Base-by-base conservation (phyloP, 2,329 filamentous ascomycete genomes). In the Lecanicillium sp. region DNA sequence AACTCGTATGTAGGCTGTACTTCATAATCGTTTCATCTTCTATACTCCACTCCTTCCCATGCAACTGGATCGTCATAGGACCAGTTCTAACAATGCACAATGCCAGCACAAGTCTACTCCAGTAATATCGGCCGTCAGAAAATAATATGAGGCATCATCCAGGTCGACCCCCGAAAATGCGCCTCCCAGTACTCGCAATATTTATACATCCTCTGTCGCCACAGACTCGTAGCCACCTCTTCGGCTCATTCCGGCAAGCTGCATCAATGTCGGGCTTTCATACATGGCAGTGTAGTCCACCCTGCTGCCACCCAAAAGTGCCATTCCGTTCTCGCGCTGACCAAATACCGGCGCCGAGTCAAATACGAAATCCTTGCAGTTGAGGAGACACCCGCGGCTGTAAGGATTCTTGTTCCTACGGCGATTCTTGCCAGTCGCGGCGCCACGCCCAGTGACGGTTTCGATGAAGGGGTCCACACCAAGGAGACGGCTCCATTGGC, bases 361-460 rank as follows among this genome's bases (percentile, higher is more conserved):
- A 53, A 85, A 90, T 87, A 89, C 97, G 59, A 98, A 98, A 61
- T 98, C 94, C 48, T 78, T 83, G 62, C 92, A 98, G 57, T 98
- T 98, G 43, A 81, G 76, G n/a, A 94, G 51, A 29, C 87, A 71
- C 7, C 92, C 92, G 22, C 80, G 73, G 42, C 81, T 90, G 60
- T 90, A 98, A 0, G 89, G 89, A 57, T 97, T 98, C 48, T 71
- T 71, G 56, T 74, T 74, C 46, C 72, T 63, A 49, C 68, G 71
- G 62, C 69, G 66, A 56, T 71, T 66, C 58, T 67, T 61, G 17
- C 64, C 61, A 3, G 69, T 69, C 5, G 82, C 80, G 0, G 84
- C 86, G 37, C 85, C 79, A 30, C 87, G 74, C 3, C 90, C 90
- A 0, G 87, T 87, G 1, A 92, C 88, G 2, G 89, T 96, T 49